Percentiles rank a stretch among this genome's conserved stretches.
Conservation (phyloP, 108 stramenopile genomes). For the Cyclotella sp. region DNA sequence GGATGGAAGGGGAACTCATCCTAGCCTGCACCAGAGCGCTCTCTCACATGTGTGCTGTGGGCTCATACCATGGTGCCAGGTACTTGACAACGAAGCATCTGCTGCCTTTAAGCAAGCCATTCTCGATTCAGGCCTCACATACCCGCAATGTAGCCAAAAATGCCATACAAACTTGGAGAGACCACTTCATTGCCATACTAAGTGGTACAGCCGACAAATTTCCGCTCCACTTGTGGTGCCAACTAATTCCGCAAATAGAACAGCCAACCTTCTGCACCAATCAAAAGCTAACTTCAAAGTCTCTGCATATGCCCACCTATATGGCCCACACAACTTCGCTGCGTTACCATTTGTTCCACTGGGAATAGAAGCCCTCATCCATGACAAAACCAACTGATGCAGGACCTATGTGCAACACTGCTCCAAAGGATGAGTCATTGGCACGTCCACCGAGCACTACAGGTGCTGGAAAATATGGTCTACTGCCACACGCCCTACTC, state of each 20-base stretch:
- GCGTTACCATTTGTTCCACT: slow-evolving; percentile 44
- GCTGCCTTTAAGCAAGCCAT: too few relatives aligned
- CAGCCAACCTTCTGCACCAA: slow-evolving; percentile 35
- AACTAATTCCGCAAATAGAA: slow-evolving; percentile 44
- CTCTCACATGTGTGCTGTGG: too few relatives aligned
- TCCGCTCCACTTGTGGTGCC: slow-evolving; percentile 45
- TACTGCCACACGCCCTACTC: too few relatives aligned
- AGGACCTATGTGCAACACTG: slow-evolving; percentile 13
- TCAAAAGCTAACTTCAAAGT: slow-evolving; percentile 43
- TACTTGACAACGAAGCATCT: too few relatives aligned
- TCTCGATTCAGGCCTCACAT: neutral
- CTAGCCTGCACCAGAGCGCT: too few relatives aligned
- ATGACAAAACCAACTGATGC: slow-evolving; percentile 23
- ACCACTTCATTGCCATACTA: slow-evolving; percentile 52
- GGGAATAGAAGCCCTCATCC: slow-evolving; percentile 32
- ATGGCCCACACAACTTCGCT: slow-evolving; percentile 42
- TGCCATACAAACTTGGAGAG: slow-evolving; percentile 51
- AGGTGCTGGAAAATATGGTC: too few relatives aligned
- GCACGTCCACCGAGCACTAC: neutral
- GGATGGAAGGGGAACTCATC: too few relatives aligned
- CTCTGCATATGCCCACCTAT: slow-evolving; percentile 19
- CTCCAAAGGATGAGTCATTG: slow-evolving; percentile 15
- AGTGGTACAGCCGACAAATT: slow-evolving; percentile 30
- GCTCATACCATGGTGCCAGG: too few relatives aligned
- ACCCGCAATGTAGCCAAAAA: slow-evolving; percentile 53